These are phyloP conservation scores for Xerocomellus amylosporus DNA, from an alignment of 768 basidiomycete genomes.

Conservation along the genomic window DNA sequence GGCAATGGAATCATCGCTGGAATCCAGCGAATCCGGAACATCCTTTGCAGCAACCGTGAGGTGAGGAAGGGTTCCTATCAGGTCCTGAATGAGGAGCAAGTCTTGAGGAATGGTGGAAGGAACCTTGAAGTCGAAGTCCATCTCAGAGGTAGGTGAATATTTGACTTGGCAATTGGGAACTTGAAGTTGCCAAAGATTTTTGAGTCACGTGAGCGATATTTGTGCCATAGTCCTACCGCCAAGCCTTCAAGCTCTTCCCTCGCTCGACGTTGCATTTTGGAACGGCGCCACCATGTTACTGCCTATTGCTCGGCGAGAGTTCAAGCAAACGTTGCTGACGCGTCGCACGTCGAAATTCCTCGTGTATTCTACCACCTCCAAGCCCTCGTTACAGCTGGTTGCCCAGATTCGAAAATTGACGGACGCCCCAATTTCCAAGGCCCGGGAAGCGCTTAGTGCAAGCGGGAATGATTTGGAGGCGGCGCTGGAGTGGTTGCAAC, in stretches of 20 bases:
- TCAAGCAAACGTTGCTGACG: not conserved
- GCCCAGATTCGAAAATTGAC: constrained; percentile 81
- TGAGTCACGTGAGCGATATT: constrained; percentile 24
- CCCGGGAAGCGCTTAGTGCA: constrained; percentile 78
- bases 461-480: constrained; percentile 68
- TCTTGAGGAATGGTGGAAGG: constrained; percentile 70
- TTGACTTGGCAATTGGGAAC: not conserved
- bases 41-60: not conserved
- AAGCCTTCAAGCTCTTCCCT: not conserved
- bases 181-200: not conserved
- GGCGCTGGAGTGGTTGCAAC: constrained; percentile 79
- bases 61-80: constrained; percentile 43
- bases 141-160: constrained; percentile 5
- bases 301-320: constrained; percentile 2
- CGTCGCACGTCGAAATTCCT: not conserved
- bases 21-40: constrained; percentile 5
- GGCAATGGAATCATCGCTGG: constrained; percentile 46
- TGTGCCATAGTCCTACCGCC: no score
- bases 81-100: constrained; percentile 66
- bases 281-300: constrained; percentile 14
- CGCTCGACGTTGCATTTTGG: not conserved
- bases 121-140: constrained; percentile 49
- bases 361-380: constrained; percentile 54
- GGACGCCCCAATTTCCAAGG: constrained; percentile 82
- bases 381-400: constrained; percentile 72